Conservation (phyloP, 306 rosid species). For the Dalbergia oliveri region DNA sequence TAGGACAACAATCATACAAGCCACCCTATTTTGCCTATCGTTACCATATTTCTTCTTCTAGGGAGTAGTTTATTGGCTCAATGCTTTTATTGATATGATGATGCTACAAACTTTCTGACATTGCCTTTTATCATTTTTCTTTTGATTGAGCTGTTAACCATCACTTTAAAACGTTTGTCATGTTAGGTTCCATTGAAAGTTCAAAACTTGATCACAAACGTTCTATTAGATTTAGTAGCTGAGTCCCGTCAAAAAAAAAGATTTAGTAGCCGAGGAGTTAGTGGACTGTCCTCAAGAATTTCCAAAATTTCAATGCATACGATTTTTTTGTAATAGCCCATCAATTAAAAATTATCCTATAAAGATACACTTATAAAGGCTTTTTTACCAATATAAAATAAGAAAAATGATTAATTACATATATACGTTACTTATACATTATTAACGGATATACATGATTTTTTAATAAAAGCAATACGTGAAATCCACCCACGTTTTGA, state of each 20-base stretch:
- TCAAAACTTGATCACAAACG: background rate
- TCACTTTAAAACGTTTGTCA: background rate
- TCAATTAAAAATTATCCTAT: too few relatives aligned
- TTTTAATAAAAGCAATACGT: too few relatives aligned
- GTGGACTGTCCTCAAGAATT: slow-evolving; percentile 2
- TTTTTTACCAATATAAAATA: too few relatives aligned
- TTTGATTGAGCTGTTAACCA: background rate
- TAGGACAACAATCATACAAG: slow-evolving; percentile 18
- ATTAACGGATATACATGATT: too few relatives aligned
- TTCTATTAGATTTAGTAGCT: background rate
- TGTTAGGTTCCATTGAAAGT: background rate
- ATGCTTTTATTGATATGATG: slow-evolving; percentile 31
- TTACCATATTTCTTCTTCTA: background rate
- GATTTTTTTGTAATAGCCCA: background rate
- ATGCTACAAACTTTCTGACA: slow-evolving; percentile 29
- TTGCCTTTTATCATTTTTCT: background rate
- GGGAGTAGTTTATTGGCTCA: slow-evolving; percentile 51
- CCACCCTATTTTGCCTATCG: slow-evolving; percentile 43
- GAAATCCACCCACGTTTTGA: too few relatives aligned
- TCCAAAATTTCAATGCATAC: background rate
- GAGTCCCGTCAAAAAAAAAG: too few relatives aligned
- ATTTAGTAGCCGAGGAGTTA: background rate
- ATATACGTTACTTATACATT: too few relatives aligned
- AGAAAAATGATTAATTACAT: too few relatives aligned
- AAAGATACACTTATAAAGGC: too few relatives aligned